Conservation (phyloP, 805 yeast genomes). For the Pichia heedii region DNA sequence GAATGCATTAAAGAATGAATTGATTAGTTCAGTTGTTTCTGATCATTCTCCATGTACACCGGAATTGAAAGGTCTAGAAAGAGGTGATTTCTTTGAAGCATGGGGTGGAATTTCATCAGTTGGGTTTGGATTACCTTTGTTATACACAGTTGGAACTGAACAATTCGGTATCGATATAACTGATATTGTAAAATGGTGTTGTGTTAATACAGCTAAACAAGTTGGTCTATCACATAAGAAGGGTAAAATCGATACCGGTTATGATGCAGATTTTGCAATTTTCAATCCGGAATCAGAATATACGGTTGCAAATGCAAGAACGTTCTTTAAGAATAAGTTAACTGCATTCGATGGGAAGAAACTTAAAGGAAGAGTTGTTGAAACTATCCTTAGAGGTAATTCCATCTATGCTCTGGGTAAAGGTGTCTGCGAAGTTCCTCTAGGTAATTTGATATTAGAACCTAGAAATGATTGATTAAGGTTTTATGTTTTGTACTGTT, state of each 20-base stretch:
- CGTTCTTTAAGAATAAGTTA: slow-evolving; percentile 75
- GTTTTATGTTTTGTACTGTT: background rate
- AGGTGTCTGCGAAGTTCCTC: slow-evolving; percentile 49
- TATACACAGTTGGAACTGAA: slow-evolving; percentile 65
- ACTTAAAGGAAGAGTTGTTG: slow-evolving; percentile 65
- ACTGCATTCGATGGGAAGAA: slow-evolving; percentile 76
- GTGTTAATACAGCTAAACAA: slow-evolving; percentile 75
- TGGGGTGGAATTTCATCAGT: slow-evolving; percentile 97
- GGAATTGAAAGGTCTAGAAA: slow-evolving; percentile 67
- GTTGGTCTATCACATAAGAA: slow-evolving; percentile 67
- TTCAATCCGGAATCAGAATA: slow-evolving; percentile 58
- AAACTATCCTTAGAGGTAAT: slow-evolving; percentile 72
- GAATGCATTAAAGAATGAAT: slow-evolving; percentile 59
- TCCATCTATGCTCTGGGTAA: slow-evolving; percentile 48
- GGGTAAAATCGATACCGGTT: slow-evolving; percentile 65
- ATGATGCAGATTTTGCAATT: slow-evolving; percentile 81
- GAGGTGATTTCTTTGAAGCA: slow-evolving; percentile 83
- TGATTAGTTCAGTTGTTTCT: slow-evolving; percentile 79
- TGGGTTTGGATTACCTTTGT: slow-evolving; percentile 78
- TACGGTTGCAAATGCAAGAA: slow-evolving; percentile 42
- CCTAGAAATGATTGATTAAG: slow-evolving; percentile 32
- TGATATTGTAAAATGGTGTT: slow-evolving; percentile 75
- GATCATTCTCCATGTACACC: slow-evolving; percentile 98
- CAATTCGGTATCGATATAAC: slow-evolving; percentile 25
- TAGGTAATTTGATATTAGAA: slow-evolving; percentile 54